Evolutionary conservation across 2,329 filamentous ascomycete species (phyloP).

Genomic region (Aspergillus arachidicola): DNA sequence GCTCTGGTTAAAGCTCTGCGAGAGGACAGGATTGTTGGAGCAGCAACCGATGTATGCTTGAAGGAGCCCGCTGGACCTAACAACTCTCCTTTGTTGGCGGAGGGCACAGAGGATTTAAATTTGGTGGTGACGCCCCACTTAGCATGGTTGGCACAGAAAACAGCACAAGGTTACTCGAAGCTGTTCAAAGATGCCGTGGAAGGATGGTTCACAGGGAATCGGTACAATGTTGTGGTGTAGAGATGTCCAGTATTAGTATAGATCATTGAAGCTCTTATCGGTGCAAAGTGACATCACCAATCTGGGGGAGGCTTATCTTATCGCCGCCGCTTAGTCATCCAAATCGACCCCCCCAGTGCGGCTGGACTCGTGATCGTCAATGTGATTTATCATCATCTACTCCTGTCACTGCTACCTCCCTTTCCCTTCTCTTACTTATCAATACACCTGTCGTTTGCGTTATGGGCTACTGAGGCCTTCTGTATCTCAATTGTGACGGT

Average conservation of each 20-base stretch:
- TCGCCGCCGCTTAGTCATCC: slow-evolving; percentile 2
- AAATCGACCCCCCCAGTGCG: not conserved
- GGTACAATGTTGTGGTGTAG: not conserved
- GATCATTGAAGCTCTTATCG: not conserved
- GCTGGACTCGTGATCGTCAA: not conserved
- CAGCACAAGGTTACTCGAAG: slow-evolving; percentile 49
- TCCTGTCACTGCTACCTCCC: slow-evolving; percentile 5
- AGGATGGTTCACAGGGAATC: slow-evolving; percentile 42
- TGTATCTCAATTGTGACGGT: not conserved
- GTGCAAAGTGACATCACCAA: not conserved
- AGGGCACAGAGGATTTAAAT: slow-evolving; percentile 51
- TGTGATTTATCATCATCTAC: slow-evolving; percentile 3
- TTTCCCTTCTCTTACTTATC: not conserved
- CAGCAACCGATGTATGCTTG: slow-evolving; percentile 55
- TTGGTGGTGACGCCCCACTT: slow-evolving; percentile 56
- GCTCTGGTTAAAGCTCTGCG: slow-evolving; percentile 51
- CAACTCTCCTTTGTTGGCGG: slow-evolving; percentile 46
- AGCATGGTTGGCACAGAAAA: slow-evolving; percentile 56
- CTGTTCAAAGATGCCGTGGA: slow-evolving; percentile 53
- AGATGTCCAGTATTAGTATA: not conserved
- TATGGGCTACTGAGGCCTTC: slow-evolving; percentile 1
- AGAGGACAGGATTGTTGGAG: slow-evolving; percentile 50
- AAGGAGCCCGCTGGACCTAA: slow-evolving; percentile 51
- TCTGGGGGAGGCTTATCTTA: slow-evolving; percentile 1
- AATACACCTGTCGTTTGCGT: not conserved